Evolutionary conservation across 441 rosid species (phyloP).

Genomic region (Breynia disticha): DNA sequence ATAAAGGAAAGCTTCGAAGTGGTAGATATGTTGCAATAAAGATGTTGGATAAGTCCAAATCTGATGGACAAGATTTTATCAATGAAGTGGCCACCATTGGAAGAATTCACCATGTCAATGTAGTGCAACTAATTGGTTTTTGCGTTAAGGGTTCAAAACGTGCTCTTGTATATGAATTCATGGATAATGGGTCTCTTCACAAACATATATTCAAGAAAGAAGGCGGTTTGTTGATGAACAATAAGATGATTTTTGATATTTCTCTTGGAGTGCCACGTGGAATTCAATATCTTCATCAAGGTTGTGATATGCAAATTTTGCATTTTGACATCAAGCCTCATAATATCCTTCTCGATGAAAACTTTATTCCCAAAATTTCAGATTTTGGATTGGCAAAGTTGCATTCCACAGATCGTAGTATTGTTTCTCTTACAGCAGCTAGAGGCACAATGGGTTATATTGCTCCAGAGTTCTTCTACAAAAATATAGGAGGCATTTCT

Average conservation of each 20-base stretch:
- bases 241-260: background rate
- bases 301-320: constrained; percentile 1
- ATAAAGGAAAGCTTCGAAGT: background rate
- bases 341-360: background rate
- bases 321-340: constrained; percentile 1
- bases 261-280: background rate
- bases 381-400: background rate
- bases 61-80: background rate
- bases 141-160: background rate
- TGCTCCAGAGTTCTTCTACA: background rate
- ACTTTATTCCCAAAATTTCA: background rate
- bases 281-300: background rate
- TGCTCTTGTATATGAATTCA: background rate
- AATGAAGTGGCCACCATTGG: background rate
- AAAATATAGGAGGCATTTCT: background rate
- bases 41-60: background rate
- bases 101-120: constrained; percentile 1
- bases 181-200: background rate
- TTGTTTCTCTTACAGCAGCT: background rate
- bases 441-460: background rate
- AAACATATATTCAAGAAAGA: background rate
- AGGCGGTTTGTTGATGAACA: background rate
- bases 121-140: background rate
- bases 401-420: background rate
- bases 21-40: background rate